These are phyloP conservation scores for Ailanthus altissimus DNA, from an alignment of 345 rosid species.

Conservation along the genomic window DNA sequence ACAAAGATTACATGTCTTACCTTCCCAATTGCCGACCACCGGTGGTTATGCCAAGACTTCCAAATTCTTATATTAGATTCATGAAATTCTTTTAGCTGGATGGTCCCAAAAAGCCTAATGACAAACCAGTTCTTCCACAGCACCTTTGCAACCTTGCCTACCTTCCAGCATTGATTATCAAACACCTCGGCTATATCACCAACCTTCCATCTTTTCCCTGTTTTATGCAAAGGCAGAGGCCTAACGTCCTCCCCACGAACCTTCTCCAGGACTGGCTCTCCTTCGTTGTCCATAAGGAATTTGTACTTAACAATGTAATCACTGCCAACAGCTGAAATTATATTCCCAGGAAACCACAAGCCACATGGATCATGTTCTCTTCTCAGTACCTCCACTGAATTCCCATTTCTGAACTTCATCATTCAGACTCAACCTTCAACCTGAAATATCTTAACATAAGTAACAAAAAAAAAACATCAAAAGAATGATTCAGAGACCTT, in stretches of 20 bases:
- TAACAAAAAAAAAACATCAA: neutral
- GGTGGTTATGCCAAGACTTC: slow-evolving; percentile 35
- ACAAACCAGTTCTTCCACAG: slow-evolving; percentile 30
- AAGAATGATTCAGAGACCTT: neutral
- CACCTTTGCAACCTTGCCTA: slow-evolving; percentile 36
- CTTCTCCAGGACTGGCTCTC: slow-evolving; percentile 32
- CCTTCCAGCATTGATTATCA: slow-evolving; percentile 41
- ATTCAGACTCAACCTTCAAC: slow-evolving; percentile 6
- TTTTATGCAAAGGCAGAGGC: slow-evolving; percentile 33
- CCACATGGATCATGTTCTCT: slow-evolving; percentile 35
- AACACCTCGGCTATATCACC: slow-evolving; percentile 45
- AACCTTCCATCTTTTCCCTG: slow-evolving; percentile 35
- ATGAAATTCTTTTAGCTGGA: slow-evolving; percentile 39
- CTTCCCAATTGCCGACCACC: slow-evolving; percentile 37
- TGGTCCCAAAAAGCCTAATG: slow-evolving; percentile 38
- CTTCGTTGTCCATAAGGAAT: slow-evolving; percentile 16
- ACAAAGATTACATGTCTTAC: slow-evolving; percentile 24
- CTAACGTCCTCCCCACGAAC: slow-evolving; percentile 30
- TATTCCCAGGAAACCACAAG: slow-evolving; percentile 42
- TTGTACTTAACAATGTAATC: slow-evolving; percentile 32
- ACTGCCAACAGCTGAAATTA: slow-evolving; percentile 32
- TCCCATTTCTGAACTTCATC: slow-evolving; percentile 36
- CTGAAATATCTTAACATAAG: slow-evolving; percentile 16
- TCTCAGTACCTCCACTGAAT: slow-evolving; percentile 37
- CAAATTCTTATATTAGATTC: slow-evolving; percentile 31